phyloP scores from a whole-genome alignment of 495 filamentous ascomycete species.

The Opeltia flavorubescens region DNA sequence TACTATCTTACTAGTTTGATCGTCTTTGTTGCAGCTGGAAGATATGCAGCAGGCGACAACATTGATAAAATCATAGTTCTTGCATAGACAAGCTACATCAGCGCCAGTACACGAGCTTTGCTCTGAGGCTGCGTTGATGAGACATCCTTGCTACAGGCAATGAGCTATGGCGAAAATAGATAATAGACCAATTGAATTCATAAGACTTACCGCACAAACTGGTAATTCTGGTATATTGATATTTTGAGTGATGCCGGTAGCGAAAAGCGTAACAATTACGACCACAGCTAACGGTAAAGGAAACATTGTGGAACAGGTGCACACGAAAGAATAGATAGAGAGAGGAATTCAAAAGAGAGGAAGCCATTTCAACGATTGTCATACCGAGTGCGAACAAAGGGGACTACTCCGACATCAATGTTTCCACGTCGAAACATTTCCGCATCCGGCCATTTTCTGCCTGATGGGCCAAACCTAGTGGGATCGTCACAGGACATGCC shows the following conservation, averaged over 20 bases:
- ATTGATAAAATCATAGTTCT: conserved; percentile 9
- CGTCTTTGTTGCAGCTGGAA: conserved; percentile 7
- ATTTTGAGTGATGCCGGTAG: neutral
- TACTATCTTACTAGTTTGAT: conserved; percentile 12
- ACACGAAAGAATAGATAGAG: no score
- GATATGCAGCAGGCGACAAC: conserved; percentile 15
- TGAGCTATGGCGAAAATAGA: neutral
- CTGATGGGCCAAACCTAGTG: neutral
- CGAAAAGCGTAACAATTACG: neutral
- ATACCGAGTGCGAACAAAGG: neutral
- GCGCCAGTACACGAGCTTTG: conserved; percentile 6
- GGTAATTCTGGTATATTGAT: conserved; percentile 2
- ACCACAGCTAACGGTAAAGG: neutral
- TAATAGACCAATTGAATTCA: neutral
- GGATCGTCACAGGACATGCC: neutral
- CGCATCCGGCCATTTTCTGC: neutral
- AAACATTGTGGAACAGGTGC: neutral
- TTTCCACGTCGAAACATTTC: neutral
- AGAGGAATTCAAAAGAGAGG: no score
- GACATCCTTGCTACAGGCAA: conserved; percentile 7
- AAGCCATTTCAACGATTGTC: no score
- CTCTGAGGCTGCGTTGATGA: conserved; percentile 1
- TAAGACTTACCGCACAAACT: conserved; percentile 8
- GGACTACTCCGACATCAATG: no score
- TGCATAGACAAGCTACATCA: conserved; percentile 17